Percentiles rank a stretch among this genome's conserved stretches.
Conservation (phyloP, 495 filamentous ascomycete genomes). For the Rhypophila decipiens region DNA sequence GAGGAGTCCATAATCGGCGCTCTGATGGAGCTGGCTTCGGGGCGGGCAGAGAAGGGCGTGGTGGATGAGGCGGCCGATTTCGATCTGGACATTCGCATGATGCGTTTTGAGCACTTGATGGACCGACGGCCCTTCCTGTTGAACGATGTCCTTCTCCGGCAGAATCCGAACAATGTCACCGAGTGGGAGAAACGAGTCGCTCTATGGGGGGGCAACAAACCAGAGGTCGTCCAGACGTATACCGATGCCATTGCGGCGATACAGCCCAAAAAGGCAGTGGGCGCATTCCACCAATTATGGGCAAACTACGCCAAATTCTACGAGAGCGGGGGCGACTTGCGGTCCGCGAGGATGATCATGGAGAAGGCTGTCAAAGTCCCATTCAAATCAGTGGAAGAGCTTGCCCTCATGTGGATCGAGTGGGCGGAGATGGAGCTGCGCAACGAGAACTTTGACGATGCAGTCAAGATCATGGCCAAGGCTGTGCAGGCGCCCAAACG, state of each 20-base stretch:
- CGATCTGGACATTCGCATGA: slow-evolving; percentile 94
- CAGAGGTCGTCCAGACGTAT: slow-evolving; percentile 89
- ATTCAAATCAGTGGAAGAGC: slow-evolving; percentile 88
- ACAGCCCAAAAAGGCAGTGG: slow-evolving; percentile 89
- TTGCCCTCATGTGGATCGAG: slow-evolving; percentile 97
- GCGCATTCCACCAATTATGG: slow-evolving; percentile 93
- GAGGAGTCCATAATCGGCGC: slow-evolving; percentile 92
- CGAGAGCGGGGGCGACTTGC: slow-evolving; percentile 79
- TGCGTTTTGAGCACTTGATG: slow-evolving; percentile 97
- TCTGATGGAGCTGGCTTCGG: slow-evolving; percentile 81
- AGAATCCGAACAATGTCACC: slow-evolving; percentile 93
- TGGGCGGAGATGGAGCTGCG: slow-evolving; percentile 98
- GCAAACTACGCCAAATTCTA: slow-evolving; percentile 97
- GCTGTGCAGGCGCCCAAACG: slow-evolving; percentile 92
- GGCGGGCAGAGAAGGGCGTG: slow-evolving; percentile 73
- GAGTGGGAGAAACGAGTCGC: slow-evolving; percentile 97
- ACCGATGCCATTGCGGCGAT: slow-evolving; percentile 90
- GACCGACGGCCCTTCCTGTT: slow-evolving; percentile 93
- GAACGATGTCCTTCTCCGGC: slow-evolving; percentile 90
- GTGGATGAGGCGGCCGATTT: slow-evolving; percentile 84
- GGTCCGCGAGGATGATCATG: slow-evolving; percentile 83
- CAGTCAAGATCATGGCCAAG: slow-evolving; percentile 93
- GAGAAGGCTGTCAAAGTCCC: slow-evolving; percentile 97
- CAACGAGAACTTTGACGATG: slow-evolving; percentile 90
- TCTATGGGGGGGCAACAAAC: slow-evolving; percentile 90